Conservation (phyloP, 352 stramenopile species). For the Phytophthora citrophthora region DNA sequence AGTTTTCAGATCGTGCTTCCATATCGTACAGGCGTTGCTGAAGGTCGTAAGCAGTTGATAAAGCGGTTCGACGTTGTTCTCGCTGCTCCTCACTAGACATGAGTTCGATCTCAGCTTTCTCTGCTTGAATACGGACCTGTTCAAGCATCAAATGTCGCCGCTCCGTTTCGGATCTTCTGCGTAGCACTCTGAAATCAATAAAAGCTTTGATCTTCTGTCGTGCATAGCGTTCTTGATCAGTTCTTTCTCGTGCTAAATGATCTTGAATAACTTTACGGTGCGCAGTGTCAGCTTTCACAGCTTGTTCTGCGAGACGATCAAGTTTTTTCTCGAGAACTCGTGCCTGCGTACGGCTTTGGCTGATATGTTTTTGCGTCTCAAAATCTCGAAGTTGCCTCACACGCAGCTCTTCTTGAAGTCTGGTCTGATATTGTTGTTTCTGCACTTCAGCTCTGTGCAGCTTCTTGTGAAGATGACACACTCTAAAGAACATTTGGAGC, state of each 20-base stretch:
- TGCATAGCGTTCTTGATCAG: constrained; percentile 25
- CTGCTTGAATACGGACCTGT: constrained; percentile 27
- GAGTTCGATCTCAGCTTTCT: constrained; percentile 43
- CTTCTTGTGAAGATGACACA: constrained; percentile 36
- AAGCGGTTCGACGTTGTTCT: constrained; percentile 26
- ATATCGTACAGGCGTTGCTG: constrained; percentile 27
- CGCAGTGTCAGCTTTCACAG: constrained; percentile 9
- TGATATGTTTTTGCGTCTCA: constrained; percentile 22
- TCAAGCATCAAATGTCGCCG: constrained; percentile 9
- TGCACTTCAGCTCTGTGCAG: constrained; percentile 26
- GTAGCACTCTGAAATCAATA: constrained; percentile 27
- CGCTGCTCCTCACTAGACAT: constrained; percentile 48
- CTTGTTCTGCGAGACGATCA: constrained; percentile 15
- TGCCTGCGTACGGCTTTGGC: constrained; percentile 35
- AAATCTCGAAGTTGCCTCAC: constrained; percentile 27
- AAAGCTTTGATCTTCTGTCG: constrained; percentile 49
- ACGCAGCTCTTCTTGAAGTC: constrained; percentile 19
- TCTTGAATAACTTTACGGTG: constrained; percentile 23
- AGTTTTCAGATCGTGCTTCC: constrained; percentile 20
- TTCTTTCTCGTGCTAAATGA: constrained; percentile 18
- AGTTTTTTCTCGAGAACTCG: constrained; percentile 49
- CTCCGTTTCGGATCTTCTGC: constrained; percentile 20
- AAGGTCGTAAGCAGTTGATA: constrained; percentile 15
- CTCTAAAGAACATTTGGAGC: constrained; percentile 47
- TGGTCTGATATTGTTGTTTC: constrained; percentile 17